Percentiles rank a stretch among this genome's conserved stretches.
phyloP scores from a whole-genome alignment of 441 rosid genomes.

The Gossypium laxum region DNA sequence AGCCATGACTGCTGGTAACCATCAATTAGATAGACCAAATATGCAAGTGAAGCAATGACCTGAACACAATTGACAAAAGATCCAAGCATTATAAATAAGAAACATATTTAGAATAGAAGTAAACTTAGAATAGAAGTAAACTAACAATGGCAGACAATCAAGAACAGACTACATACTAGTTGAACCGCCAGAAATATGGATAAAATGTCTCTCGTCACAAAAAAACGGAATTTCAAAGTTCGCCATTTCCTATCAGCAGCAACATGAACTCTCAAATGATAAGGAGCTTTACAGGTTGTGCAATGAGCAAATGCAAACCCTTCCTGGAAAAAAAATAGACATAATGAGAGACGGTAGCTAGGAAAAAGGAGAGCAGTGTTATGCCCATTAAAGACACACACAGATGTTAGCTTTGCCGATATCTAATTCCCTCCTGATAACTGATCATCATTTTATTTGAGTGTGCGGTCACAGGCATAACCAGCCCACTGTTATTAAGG shows the following conservation, averaged over 20 bases:
- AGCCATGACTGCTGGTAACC: constrained; percentile 70
- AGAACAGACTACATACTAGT: constrained; percentile 45
- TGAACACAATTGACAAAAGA: constrained; percentile 24
- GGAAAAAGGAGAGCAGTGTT: neutral
- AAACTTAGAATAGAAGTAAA: neutral
- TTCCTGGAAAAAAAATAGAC: constrained; percentile 44
- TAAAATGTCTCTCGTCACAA: constrained; percentile 89
- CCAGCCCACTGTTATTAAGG: no score
- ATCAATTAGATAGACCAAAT: constrained; percentile 75
- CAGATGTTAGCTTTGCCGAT: neutral
- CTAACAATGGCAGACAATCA: neutral
- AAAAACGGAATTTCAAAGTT: constrained; percentile 86
- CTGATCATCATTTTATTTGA: neutral
- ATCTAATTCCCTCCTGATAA: neutral
- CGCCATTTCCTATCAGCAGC: constrained; percentile 97
- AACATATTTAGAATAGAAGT: neutral
- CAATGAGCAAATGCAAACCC: constrained; percentile 99
- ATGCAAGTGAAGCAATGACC: constrained; percentile 88
- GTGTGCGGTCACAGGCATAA: neutral
- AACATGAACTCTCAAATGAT: constrained; percentile 90
- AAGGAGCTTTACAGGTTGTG: constrained; percentile 97
- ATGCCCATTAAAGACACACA: neutral
- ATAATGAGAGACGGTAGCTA: neutral
- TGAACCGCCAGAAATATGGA: constrained; percentile 90
- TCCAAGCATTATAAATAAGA: neutral